Percentiles rank a stretch among this genome's conserved stretches.
Evolutionary conservation across 495 filamentous ascomycete species (phyloP).

Genomic region (Stereocaulon alpinum): DNA sequence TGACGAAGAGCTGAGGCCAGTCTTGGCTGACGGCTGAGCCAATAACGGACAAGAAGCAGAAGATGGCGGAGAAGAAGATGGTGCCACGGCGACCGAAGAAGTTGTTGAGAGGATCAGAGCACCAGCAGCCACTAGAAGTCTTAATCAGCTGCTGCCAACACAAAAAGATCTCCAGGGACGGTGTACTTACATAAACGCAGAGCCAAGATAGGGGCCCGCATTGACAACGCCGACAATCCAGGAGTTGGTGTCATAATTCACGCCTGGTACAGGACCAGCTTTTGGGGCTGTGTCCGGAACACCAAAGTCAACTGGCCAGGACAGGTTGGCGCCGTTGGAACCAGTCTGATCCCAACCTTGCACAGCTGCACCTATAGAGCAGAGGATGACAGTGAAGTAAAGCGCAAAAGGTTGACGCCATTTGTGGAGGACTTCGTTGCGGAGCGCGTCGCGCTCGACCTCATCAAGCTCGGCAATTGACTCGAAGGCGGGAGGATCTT

Average conservation of each 20-base stretch:
- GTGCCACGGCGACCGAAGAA: conserved; percentile 46
- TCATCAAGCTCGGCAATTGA: conserved; percentile 46
- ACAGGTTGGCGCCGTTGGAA: conserved; percentile 60
- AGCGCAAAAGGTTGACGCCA: conserved; percentile 55
- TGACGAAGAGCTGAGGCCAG: conserved; percentile 49
- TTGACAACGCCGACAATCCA: conserved; percentile 58
- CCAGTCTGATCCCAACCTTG: conserved; percentile 69
- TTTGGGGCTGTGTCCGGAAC: conserved; percentile 32
- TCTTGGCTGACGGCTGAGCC: conserved; percentile 44
- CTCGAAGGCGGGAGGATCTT: conserved; percentile 46
- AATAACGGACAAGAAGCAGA: conserved; percentile 49
- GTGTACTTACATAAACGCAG: conserved; percentile 26
- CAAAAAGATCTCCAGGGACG: background rate
- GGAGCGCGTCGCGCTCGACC: conserved; percentile 42
- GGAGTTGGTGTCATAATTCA: conserved; percentile 33
- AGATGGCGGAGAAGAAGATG: conserved; percentile 51
- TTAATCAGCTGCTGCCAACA: background rate
- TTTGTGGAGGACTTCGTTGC: conserved; percentile 48
- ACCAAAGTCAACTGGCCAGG: conserved; percentile 48
- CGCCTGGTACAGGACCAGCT: conserved; percentile 15
- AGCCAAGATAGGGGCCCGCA: conserved; percentile 38
- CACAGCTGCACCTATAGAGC: conserved; percentile 60
- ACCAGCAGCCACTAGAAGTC: conserved; percentile 43
- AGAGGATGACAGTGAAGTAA: conserved; percentile 60
- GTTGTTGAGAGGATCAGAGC: conserved; percentile 48